Percentiles rank a stretch among this genome's conserved stretches.
phyloP scores from a whole-genome alignment of 495 filamentous ascomycete genomes.

The Penicillium paxilli region DNA sequence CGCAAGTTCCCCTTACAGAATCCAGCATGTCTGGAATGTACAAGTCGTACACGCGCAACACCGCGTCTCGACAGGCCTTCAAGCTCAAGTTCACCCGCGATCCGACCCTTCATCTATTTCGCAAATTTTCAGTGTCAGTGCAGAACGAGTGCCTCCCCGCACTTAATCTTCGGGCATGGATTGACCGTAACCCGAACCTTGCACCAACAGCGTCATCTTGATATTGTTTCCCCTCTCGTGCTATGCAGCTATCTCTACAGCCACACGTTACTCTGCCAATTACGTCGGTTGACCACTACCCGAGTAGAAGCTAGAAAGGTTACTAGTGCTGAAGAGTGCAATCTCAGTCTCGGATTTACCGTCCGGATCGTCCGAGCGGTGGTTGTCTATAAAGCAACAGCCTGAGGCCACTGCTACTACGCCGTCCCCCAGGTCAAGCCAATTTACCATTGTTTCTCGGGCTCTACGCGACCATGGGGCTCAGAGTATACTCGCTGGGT shows the following conservation, averaged over 20 bases:
- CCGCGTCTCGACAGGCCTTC: background rate
- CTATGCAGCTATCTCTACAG: background rate
- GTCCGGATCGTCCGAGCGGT: background rate
- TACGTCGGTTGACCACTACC: background rate
- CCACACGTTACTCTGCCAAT: background rate
- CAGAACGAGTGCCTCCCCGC: no score
- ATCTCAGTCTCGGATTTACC: background rate
- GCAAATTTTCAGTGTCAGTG: no score
- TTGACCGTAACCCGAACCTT: no score
- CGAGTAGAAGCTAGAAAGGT: background rate
- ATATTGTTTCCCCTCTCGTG: background rate
- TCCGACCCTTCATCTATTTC: no score
- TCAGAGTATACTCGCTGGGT: background rate
- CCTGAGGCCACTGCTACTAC: background rate
- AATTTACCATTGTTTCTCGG: background rate
- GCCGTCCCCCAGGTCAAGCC: background rate
- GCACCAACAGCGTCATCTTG: no score
- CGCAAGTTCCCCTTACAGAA: background rate
- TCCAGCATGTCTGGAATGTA: background rate
- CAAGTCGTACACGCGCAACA: background rate
- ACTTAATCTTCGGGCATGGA: no score
- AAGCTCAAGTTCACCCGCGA: background rate
- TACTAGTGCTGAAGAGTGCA: background rate
- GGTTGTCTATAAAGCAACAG: background rate
- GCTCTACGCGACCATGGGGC: slow-evolving; percentile 1